A percentile compares a stretch with the other conserved stretches of the same genome.
Evolutionary conservation across 352 stramenopile genomes (phyloP).

Genomic region (Pythium vanterpoolii): DNA sequence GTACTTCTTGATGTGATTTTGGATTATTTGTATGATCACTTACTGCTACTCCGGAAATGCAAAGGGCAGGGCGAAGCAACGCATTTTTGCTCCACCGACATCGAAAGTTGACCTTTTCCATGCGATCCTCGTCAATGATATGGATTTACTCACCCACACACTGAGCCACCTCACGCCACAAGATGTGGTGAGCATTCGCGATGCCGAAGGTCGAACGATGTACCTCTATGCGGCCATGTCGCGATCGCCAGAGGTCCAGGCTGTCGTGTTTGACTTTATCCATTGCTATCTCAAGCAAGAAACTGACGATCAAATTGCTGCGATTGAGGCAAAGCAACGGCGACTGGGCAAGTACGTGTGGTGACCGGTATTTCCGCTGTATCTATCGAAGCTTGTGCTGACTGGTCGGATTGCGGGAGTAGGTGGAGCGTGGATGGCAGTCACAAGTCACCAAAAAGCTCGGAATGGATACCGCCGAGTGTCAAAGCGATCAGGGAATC

Average conservation of each 20-base stretch:
- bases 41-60: background rate
- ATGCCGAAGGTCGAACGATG: slow-evolving; percentile 14
- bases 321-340: slow-evolving; percentile 8
- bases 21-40: background rate
- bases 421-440: slow-evolving; percentile 5
- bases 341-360: background rate
- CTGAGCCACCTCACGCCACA: slow-evolving; percentile 11
- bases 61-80: background rate
- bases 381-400: too few species aligned
- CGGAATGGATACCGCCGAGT: slow-evolving; percentile 34
- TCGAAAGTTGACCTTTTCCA: slow-evolving; percentile 15
- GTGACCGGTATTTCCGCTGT: background rate
- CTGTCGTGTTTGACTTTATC: slow-evolving; percentile 19
- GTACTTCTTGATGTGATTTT: background rate
- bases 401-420: background rate
- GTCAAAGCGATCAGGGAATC: slow-evolving; percentile 40
- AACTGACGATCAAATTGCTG: background rate
- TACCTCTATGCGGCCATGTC: slow-evolving; percentile 23
- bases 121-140: slow-evolving; percentile 12
- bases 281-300: slow-evolving; percentile 7
- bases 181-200: slow-evolving; percentile 1
- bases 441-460: background rate
- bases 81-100: slow-evolving; percentile 17
- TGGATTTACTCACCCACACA: slow-evolving; percentile 8
- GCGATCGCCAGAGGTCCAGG: background rate